These are phyloP conservation scores for Salvia splendens DNA, from an alignment of 257 asterid genomes.

Conservation along the genomic window DNA sequence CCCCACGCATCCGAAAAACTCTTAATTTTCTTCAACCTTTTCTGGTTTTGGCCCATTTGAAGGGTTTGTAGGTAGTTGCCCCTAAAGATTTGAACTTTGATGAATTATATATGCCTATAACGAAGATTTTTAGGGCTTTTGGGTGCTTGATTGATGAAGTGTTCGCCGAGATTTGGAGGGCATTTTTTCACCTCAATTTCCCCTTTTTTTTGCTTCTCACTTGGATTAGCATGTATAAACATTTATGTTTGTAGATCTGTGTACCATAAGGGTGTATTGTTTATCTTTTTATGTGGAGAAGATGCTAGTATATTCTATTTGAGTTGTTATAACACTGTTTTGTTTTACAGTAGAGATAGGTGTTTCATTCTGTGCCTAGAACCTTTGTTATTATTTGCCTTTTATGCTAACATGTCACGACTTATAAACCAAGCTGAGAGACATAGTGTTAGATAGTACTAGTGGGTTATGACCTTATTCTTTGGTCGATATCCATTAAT, in stretches of 20 bases:
- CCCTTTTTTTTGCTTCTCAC: constrained; percentile 7
- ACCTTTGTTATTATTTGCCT: too few relatives aligned
- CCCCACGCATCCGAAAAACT: too few relatives aligned
- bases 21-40: not conserved
- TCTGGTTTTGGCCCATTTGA: constrained; percentile 7
- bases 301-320: constrained; percentile 6
- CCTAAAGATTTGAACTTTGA: constrained; percentile 29
- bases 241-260: constrained; percentile 32
- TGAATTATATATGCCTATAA: not conserved
- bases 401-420: not conserved
- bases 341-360: too few relatives aligned
- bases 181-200: too few relatives aligned
- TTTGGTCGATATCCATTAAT: not conserved
- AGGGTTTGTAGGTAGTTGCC: constrained; percentile 7
- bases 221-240: constrained; percentile 28
- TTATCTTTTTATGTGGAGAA: not conserved
- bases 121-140: constrained; percentile 23
- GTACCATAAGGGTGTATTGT: constrained; percentile 5
- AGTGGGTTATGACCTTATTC: constrained; percentile 18
- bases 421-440: constrained; percentile 7
- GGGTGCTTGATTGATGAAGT: too few relatives aligned
- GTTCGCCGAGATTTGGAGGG: too few relatives aligned
- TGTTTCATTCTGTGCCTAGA: too few relatives aligned
- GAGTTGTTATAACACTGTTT: constrained; percentile 8
- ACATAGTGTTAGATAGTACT: not conserved